phyloP scores from a whole-genome alignment of 257 asterid species.

The Orobanche coerulescens region DNA sequence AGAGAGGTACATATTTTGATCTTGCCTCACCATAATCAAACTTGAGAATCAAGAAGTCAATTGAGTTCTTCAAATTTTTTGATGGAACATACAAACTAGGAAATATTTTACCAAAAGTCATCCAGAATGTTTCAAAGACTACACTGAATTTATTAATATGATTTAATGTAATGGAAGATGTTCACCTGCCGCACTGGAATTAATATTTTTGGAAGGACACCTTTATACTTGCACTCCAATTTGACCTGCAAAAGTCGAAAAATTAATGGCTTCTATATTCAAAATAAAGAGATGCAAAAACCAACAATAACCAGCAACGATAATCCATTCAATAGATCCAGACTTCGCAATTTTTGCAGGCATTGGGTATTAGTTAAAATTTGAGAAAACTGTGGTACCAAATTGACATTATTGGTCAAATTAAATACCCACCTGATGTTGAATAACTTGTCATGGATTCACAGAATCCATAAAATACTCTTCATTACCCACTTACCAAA shows the following conservation, averaged over 20 bases:
- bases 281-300: background rate
- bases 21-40: background rate
- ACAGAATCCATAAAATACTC: background rate
- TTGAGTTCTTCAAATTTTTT: background rate
- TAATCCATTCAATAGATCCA: background rate
- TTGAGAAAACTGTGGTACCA: background rate
- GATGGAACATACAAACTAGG: background rate
- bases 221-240: conserved; percentile 66
- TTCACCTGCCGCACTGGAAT: conserved; percentile 70
- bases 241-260: conserved; percentile 48
- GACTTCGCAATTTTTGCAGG: background rate
- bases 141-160: conserved; percentile 1
- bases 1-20: background rate
- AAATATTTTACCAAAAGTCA: background rate
- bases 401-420: background rate
- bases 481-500: background rate
- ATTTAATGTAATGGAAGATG: background rate
- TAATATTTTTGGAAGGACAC: conserved; percentile 75
- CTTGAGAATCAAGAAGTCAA: background rate
- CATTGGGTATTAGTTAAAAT: background rate
- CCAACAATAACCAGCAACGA: background rate
- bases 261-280: background rate
- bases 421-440: background rate
- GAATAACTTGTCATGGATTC: background rate
- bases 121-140: background rate